Evolutionary conservation across 495 filamentous ascomycete genomes (phyloP).

Genomic region (Tetracladium setigerum): DNA sequence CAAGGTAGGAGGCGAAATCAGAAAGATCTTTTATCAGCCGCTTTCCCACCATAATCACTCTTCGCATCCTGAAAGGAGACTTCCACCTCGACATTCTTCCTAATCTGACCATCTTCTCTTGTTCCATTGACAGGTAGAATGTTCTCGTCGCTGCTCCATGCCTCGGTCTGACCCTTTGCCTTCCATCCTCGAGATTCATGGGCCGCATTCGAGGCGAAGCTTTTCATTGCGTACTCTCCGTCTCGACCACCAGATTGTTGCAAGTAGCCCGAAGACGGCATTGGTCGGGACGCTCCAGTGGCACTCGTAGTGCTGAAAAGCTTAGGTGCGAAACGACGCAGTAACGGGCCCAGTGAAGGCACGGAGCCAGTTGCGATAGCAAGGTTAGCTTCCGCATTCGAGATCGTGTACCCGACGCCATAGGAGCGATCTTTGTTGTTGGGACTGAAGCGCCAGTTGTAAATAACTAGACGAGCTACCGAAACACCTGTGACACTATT

Average conservation of each 20-base stretch:
- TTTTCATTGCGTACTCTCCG: too few relatives aligned
- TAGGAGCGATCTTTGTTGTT: constrained; percentile 19
- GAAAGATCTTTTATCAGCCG: too few relatives aligned
- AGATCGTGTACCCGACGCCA: constrained; percentile 30
- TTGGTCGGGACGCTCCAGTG: background rate
- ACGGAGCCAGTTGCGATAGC: constrained; percentile 31
- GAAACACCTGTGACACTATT: constrained; percentile 30
- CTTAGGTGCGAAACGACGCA: background rate
- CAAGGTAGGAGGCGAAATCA: too few relatives aligned
- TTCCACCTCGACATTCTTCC: background rate
- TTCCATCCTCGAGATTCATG: background rate
- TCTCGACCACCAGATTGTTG: too few relatives aligned
- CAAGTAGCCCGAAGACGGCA: background rate
- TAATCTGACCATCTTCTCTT: background rate
- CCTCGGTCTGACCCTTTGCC: background rate
- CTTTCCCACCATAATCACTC: too few relatives aligned
- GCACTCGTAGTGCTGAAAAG: background rate
- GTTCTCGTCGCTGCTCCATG: background rate
- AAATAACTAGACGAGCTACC: background rate
- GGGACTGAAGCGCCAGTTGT: background rate
- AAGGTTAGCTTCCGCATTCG: constrained; percentile 34
- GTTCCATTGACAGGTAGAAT: background rate
- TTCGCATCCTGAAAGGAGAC: too few relatives aligned
- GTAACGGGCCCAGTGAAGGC: constrained; percentile 6
- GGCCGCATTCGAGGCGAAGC: too few relatives aligned